A percentile compares a stretch with the other conserved stretches of the same genome.
phyloP scores from a whole-genome alignment of 768 basidiomycete genomes.

The Pleurotus cornucopiae region DNA sequence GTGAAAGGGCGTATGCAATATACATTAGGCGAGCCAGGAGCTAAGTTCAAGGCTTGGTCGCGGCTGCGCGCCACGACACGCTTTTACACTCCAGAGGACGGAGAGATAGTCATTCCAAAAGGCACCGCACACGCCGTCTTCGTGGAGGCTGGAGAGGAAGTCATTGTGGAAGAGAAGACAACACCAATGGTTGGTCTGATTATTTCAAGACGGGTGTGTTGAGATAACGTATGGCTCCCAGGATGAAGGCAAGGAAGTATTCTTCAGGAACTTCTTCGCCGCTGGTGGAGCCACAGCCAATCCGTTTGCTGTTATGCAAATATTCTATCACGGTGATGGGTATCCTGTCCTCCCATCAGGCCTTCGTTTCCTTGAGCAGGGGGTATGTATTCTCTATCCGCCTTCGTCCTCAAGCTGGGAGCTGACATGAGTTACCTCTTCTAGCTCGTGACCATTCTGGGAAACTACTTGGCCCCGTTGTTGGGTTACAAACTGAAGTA shows the following conservation, averaged over 20 bases:
- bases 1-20: conserved; percentile 1
- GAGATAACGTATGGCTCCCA: not conserved
- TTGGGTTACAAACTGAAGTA: not conserved
- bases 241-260: conserved; percentile 2
- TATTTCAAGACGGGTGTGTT: not conserved
- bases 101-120: conserved; percentile 1
- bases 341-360: not conserved
- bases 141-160: not conserved
- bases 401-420: not conserved
- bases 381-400: not conserved
- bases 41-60: not conserved
- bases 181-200: not conserved
- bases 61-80: not conserved
- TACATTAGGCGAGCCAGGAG: not conserved
- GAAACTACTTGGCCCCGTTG: not conserved
- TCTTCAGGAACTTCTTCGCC: conserved; percentile 1
- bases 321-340: conserved; percentile 1
- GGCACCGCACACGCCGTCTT: not conserved
- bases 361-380: not conserved
- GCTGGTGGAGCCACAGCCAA: not conserved
- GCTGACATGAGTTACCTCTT: not conserved
- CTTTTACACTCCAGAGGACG: not conserved
- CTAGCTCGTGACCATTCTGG: not conserved
- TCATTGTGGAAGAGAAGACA: conserved; percentile 1
- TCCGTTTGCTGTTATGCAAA: conserved; percentile 2